Evolutionary conservation across 169 alveolate genomes (phyloP), one percentile per base, ranked within the genome.

Genomic region (Babesia bigemina): DNA sequence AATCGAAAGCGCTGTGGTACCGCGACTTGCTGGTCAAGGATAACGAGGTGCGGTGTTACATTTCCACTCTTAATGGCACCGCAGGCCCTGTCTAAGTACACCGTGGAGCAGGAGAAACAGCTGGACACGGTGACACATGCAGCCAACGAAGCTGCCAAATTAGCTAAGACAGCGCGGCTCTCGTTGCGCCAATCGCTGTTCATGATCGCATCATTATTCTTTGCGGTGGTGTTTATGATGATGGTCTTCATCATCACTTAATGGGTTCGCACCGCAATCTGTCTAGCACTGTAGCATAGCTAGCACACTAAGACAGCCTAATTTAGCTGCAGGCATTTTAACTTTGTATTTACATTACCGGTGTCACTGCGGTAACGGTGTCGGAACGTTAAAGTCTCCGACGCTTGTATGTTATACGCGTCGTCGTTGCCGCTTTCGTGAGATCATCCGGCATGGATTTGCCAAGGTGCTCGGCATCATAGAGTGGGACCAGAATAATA

Each of bases 1-100:
- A 81, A 50, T 81, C 88, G 39, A 81, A 81, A 63, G 88, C 84
- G 24, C 67, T 73, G 21, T 59, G 88, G 83, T 81, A 81, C 63
- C 75, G 88, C 48, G 88, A 81, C 44, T 17, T 72, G 11, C 42
- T 81, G 28, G 84, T 81, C n/a, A 81, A 81, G 63, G 88, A 81
- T 53, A 81, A 81, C 56, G 73, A 81, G 81, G 85, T 75, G 47
- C 19, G 50, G 6, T 14, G 26, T 14, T 21, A 2, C 26, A 4
- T 53, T 7, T 24, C 33, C 7, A 50, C 28, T 2, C 11, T 3
- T 33, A 7, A 48, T 19, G 42, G 28, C 36, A 14, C 22, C 7
- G 1, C 44, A 75, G 86, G 84, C 71, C 24, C 53, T 81, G 21
- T 63, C 79, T 19, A 81, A 81, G 45, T 71, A 56, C 44, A 81